Conservation (phyloP, 192 early-diverging fungal species). For the Coemansia guatemalensis region DNA sequence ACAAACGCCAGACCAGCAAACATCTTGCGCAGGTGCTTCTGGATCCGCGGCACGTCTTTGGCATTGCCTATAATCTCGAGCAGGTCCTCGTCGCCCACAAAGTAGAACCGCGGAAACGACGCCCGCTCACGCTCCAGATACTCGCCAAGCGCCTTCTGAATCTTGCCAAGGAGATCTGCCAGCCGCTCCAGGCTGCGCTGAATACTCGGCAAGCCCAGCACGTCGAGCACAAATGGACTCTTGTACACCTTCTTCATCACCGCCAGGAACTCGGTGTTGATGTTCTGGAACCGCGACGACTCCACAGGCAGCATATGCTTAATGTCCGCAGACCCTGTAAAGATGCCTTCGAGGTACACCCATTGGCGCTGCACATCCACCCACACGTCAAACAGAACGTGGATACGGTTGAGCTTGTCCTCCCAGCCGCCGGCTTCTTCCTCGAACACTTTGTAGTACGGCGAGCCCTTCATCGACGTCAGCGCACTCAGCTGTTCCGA, state of each 20-base stretch:
- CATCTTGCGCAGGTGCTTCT: constrained; percentile 99
- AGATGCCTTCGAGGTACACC: constrained; percentile 99
- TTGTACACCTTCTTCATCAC: constrained; percentile 99
- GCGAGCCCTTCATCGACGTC: constrained; percentile 95
- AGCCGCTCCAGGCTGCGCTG: constrained; percentile 95
- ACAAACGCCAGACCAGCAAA: constrained; percentile 94
- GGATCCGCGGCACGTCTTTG: constrained; percentile 92
- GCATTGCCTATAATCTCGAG: constrained; percentile 99
- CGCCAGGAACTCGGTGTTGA: constrained; percentile 96
- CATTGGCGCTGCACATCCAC: constrained; percentile 99
- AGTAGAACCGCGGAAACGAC: constrained; percentile 99
- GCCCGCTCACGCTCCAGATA: constrained; percentile 97
- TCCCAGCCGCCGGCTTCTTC: constrained; percentile 95
- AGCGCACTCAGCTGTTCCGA: constrained; percentile 94
- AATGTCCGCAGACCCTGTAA: constrained; percentile 95
- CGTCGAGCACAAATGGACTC: constrained; percentile 94
- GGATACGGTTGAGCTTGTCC: constrained; percentile 94
- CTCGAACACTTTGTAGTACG: constrained; percentile 98
- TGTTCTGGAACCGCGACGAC: constrained; percentile 92
- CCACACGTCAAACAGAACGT: constrained; percentile 98
- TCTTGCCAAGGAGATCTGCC: constrained; percentile 88
- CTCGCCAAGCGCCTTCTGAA: constrained; percentile 98
- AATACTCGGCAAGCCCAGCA: constrained; percentile 88
- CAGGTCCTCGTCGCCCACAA: constrained; percentile 99
- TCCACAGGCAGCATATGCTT: constrained; percentile 96